Evolutionary conservation across 441 rosid genomes (phyloP).

Genomic region (Euphorbia corollata): DNA sequence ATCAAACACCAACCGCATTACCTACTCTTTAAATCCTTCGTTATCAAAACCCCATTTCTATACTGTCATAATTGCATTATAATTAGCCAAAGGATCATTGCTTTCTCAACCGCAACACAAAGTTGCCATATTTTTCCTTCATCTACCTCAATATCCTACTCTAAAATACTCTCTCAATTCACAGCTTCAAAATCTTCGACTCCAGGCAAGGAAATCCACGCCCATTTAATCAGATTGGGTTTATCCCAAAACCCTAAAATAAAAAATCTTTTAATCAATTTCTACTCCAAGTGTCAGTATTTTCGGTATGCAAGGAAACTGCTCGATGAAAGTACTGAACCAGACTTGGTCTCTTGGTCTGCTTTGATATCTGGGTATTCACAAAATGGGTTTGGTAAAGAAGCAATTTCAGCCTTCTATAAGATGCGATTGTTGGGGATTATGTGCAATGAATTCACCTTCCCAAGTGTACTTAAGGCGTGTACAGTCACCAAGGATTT

Average conservation of each 20-base stretch:
- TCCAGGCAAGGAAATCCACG: slow-evolving; percentile 40
- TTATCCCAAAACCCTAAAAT: slow-evolving; percentile 28
- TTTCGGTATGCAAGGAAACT: slow-evolving; percentile 44
- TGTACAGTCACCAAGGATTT: slow-evolving; percentile 38
- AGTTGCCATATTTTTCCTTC: neutral
- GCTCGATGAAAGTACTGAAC: slow-evolving; percentile 53
- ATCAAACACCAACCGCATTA: slow-evolving; percentile 26
- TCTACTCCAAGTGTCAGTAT: slow-evolving; percentile 39
- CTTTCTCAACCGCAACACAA: slow-evolving; percentile 12
- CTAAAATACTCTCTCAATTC: slow-evolving; percentile 39
- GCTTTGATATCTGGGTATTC: slow-evolving; percentile 63
- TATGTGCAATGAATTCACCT: slow-evolving; percentile 52
- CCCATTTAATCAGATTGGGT: slow-evolving; percentile 35
- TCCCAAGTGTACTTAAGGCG: slow-evolving; percentile 59
- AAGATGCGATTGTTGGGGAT: slow-evolving; percentile 50
- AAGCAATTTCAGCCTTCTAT: slow-evolving; percentile 37
- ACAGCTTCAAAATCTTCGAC: slow-evolving; percentile 31
- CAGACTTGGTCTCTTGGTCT: slow-evolving; percentile 58
- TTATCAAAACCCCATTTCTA: slow-evolving; percentile 8
- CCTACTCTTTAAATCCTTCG: slow-evolving; percentile 21
- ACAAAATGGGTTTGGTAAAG: slow-evolving; percentile 40
- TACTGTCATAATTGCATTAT: slow-evolving; percentile 11
- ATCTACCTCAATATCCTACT: slow-evolving; percentile 21
- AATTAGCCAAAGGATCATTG: slow-evolving; percentile 2
- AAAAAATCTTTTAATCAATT: slow-evolving; percentile 33